Evolutionary conservation across 495 filamentous ascomycete genomes (phyloP).

Genomic region (Chaetomium cochliodes): DNA sequence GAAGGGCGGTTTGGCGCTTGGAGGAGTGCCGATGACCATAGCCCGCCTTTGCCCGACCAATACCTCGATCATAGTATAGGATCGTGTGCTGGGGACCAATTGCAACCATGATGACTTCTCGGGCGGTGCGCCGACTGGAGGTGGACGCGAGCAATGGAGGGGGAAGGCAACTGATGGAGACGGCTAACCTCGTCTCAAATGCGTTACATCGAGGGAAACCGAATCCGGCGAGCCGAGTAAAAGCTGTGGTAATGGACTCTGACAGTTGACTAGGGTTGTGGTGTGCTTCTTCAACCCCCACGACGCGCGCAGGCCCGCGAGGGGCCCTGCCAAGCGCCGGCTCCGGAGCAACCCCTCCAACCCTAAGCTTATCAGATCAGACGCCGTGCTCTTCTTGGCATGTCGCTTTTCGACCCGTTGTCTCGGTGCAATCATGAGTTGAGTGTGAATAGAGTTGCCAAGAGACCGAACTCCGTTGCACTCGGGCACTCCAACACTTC

Average conservation of each 20-base stretch:
- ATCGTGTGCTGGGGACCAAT: too few species aligned
- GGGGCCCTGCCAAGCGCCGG: conserved; percentile 18
- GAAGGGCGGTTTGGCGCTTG: neutral
- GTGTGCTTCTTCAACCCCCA: conserved; percentile 13
- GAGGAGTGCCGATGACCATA: too few species aligned
- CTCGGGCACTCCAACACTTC: neutral
- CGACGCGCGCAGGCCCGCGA: neutral
- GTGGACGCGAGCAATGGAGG: too few species aligned
- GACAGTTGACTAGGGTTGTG: conserved; percentile 1
- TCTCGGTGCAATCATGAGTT: conserved; percentile 9
- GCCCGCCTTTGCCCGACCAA: neutral
- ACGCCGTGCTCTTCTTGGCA: conserved; percentile 3
- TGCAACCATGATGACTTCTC: too few species aligned
- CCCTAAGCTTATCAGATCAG: conserved; percentile 2
- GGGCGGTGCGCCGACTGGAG: too few species aligned
- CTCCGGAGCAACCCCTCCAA: conserved; percentile 6
- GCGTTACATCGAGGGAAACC: conserved; percentile 2
- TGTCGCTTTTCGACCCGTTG: neutral
- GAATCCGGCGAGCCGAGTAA: neutral
- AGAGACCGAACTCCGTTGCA: conserved; percentile 1
- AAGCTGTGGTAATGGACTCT: neutral
- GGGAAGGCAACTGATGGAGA: neutral
- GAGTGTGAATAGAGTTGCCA: neutral
- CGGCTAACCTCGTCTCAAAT: neutral
- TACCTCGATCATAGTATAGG: too few species aligned